Evolutionary conservation across 2,329 filamentous ascomycete genomes (phyloP), one percentile per base, ranked within the genome.

Genomic region (Colletotrichum viniferum): DNA sequence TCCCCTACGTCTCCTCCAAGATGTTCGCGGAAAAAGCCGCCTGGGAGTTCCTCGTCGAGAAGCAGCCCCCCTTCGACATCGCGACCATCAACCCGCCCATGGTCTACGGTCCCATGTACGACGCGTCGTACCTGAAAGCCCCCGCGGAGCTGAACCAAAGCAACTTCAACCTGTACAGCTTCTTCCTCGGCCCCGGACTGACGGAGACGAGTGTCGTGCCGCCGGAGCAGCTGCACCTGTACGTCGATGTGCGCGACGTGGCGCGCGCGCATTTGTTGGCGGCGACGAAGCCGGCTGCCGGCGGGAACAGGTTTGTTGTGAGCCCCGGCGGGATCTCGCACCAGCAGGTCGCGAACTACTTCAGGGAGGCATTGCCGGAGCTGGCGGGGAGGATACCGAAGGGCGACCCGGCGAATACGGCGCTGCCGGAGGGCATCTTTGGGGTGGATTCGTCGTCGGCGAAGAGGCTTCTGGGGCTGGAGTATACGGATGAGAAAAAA

Each of bases 1-100:
- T 86, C 4, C 81, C 81, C 24, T 82, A 83, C 28, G 82, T 83
- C 2, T 79, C 84, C 8, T 88, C 87, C 79, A 91, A 91, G 83
- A 26, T 32, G 94, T 85, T 81, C n/a, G 80, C 81, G 6, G 82
- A 83, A 58, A 77, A 76, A 13, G 79, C 81, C 0, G 77, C 80
- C 2, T 86, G 84, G 84, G 77, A 77, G 8, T 84, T 83, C 67
- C 78, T 85, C 76, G 75, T 77, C 9, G 73, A 80, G 16, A 76
- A 80, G 38, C 77, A 80, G n/a, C 80, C 79, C 7, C 71, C 65
- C 2, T 87, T 87, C 73, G 81, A 83, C 73, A 78, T 89, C 9
- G 82, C 84, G 63, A 85, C 86, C 16, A 69, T 76, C 52, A 74
- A 73, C 26, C 68, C 62, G 38, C 72, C 73, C 7, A 62, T 77